Evolutionary conservation across 78 protist genomes (phyloP).

Genomic region (Paulinella micropora): DNA sequence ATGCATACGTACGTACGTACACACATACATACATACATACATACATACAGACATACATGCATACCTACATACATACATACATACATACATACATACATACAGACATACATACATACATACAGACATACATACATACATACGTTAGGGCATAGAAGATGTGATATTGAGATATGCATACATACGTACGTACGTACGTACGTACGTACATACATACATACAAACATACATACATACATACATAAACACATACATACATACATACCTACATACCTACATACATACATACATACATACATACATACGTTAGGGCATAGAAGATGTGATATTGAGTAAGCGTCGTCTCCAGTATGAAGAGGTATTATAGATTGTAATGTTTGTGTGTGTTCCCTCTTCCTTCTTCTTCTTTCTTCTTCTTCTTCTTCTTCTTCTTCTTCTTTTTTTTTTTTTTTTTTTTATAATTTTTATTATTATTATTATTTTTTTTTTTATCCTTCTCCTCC

Average conservation of each 20-base stretch:
- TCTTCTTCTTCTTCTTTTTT: background rate
- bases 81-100: background rate
- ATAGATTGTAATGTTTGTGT: background rate
- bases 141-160: too few relatives aligned
- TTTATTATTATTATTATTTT: too few relatives aligned
- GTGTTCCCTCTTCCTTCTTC: background rate
- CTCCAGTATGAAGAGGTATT: constrained; percentile 71
- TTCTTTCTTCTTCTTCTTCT: background rate
- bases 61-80: too few relatives aligned
- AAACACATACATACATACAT: too few relatives aligned
- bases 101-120: too few relatives aligned
- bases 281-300: constrained; percentile 71
- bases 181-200: background rate
- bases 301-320: constrained; percentile 69
- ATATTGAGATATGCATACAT: too few relatives aligned
- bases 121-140: too few relatives aligned
- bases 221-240: constrained; percentile 49
- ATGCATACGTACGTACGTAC: too few relatives aligned
- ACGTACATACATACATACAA: background rate
- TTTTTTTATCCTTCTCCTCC: too few relatives aligned
- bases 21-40: background rate
- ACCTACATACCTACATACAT: too few relatives aligned
- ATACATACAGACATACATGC: too few relatives aligned
- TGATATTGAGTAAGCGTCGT: constrained; percentile 54
- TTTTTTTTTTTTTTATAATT: too few relatives aligned